A percentile compares a stretch with the other conserved stretches of the same genome.
Conservation (phyloP, 1,284 basidiomycete genomes). For the Melampsora americana region DNA sequence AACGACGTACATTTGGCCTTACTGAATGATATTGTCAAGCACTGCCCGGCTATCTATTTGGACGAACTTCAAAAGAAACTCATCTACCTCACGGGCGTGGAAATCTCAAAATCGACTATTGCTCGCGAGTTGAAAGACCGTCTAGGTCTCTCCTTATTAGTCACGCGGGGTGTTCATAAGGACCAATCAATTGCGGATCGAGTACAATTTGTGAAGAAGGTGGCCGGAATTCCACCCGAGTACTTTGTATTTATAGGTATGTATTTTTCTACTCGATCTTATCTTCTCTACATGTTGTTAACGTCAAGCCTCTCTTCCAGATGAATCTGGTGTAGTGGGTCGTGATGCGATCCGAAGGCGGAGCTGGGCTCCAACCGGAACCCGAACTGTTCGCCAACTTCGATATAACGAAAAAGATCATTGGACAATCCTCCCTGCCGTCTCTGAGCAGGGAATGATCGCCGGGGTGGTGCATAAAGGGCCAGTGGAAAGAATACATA, state of each 20-base stretch:
- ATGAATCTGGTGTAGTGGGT: background rate
- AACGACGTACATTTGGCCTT: no score
- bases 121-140: no score
- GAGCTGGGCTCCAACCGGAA: background rate
- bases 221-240: background rate
- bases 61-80: no score
- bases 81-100: no score
- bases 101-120: no score
- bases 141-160: no score
- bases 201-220: background rate
- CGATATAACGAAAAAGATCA: background rate
- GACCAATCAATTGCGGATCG: no score
- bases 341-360: background rate
- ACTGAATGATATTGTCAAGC: no score
- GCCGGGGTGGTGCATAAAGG: background rate
- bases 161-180: no score
- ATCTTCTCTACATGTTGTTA: background rate
- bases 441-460: background rate
- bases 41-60: no score
- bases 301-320: background rate
- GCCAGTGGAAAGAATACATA: slow-evolving; percentile 1
- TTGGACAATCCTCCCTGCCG: slow-evolving; percentile 6
- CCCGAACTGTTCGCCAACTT: background rate
- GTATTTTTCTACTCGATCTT: no score
- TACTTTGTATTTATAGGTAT: background rate